Percentiles rank a stretch among this genome's conserved stretches.
These are phyloP conservation scores for Fraxinus sp. DNA, from an alignment of 305 asterid species.

Conservation along the genomic window DNA sequence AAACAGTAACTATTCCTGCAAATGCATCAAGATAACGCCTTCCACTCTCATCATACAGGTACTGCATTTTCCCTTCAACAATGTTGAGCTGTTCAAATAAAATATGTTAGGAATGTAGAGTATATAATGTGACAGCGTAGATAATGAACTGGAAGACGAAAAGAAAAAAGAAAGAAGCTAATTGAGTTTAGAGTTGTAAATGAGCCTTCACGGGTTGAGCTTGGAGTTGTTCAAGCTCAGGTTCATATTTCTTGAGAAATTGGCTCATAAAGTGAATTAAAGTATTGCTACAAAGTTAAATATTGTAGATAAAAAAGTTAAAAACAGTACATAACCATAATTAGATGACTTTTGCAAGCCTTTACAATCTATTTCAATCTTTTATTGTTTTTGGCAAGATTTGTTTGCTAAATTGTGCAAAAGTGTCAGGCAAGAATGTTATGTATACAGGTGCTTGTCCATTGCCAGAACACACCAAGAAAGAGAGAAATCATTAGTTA, in stretches of 20 bases:
- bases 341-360: neutral
- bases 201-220: neutral
- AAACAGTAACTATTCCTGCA: constrained; percentile 97
- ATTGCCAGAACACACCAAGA: neutral
- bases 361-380: neutral
- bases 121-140: neutral
- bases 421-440: neutral
- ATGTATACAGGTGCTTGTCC: neutral
- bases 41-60: constrained; percentile 81
- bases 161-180: neutral
- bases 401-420: neutral
- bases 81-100: constrained; percentile 64
- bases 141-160: neutral
- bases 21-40: constrained; percentile 96
- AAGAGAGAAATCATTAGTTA: neutral
- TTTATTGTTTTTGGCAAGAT: neutral
- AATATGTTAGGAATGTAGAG: neutral
- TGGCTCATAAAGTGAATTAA: neutral
- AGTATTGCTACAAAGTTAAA: neutral
- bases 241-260: neutral
- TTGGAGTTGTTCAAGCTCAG: neutral
- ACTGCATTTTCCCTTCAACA: constrained; percentile 98
- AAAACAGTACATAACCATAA: neutral
- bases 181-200: neutral
- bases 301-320: neutral